Conservation (phyloP, 2,329 filamentous ascomycete genomes). For the Phaeosphaeriaceae sp. region DNA sequence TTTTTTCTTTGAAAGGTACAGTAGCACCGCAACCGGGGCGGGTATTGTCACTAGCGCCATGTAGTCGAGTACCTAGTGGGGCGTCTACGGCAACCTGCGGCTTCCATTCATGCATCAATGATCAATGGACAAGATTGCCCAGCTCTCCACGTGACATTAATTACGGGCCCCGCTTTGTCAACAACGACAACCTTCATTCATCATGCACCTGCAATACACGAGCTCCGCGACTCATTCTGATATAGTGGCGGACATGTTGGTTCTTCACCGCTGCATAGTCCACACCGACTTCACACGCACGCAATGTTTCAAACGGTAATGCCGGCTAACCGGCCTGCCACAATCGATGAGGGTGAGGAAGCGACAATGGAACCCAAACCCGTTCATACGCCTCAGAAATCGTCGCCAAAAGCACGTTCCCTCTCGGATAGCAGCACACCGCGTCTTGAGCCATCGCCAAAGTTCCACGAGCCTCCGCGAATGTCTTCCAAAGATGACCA, state of each 20-base stretch:
- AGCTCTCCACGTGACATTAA: conserved; percentile 25
- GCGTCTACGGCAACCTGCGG: too few relatives aligned
- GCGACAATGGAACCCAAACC: conserved; percentile 21
- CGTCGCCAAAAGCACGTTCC: conserved; percentile 51
- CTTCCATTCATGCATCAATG: too few relatives aligned
- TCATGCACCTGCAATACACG: conserved; percentile 4
- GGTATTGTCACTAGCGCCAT: too few relatives aligned
- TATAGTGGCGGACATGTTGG: conserved; percentile 33
- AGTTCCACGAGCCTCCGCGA: conserved; percentile 49
- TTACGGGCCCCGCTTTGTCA: conserved; percentile 34
- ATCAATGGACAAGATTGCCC: too few relatives aligned
- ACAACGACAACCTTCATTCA: conserved; percentile 16
- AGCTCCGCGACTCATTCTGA: conserved; percentile 9
- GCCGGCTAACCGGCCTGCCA: conserved; percentile 16
- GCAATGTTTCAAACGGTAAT: conserved; percentile 31
- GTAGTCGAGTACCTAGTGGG: too few relatives aligned
- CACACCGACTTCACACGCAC: conserved; percentile 12
- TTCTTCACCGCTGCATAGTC: conserved; percentile 9
- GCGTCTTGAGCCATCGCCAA: conserved; percentile 54
- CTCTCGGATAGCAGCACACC: conserved; percentile 54
- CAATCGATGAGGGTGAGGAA: conserved; percentile 27
- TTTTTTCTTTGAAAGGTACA: too few relatives aligned
- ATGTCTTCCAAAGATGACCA: conserved; percentile 56
- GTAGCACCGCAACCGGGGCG: too few relatives aligned
- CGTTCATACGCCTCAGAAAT: conserved; percentile 43